Percentiles rank a stretch among this genome's conserved stretches.
phyloP scores from a whole-genome alignment of 2,329 filamentous ascomycete species.

The Colletotrichum nymphaeae region DNA sequence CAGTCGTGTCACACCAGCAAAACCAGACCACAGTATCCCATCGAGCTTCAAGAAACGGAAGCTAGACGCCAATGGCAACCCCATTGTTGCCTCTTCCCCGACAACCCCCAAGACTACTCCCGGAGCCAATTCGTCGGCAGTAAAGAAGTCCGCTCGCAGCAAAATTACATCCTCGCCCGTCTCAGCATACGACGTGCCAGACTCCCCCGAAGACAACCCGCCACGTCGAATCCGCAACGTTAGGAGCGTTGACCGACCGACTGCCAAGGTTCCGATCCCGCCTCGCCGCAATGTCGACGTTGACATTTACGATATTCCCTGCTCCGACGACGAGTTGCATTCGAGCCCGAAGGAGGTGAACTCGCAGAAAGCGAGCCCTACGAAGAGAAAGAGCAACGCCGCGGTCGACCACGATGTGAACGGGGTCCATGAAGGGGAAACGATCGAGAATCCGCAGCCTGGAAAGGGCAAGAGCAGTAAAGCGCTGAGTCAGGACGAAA shows the following conservation, averaged over 20 bases:
- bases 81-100: constrained; percentile 43
- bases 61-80: constrained; percentile 42
- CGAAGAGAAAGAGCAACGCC: constrained; percentile 25
- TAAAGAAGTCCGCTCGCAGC: constrained; percentile 4
- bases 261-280: constrained; percentile 25
- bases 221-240: constrained; percentile 28
- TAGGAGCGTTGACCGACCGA: constrained; percentile 30
- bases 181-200: constrained; percentile 39
- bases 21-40: constrained; percentile 11
- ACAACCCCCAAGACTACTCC: constrained; percentile 40
- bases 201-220: constrained; percentile 38
- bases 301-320: constrained; percentile 39
- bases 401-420: constrained; percentile 2
- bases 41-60: constrained; percentile 37
- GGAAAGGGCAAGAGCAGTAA: not conserved
- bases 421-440: not conserved
- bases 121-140: not conserved
- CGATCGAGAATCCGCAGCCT: not conserved
- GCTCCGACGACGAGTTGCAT: constrained; percentile 39
- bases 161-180: not conserved
- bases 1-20: not conserved
- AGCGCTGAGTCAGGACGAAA: not conserved
- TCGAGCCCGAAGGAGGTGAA: not conserved
- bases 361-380: constrained; percentile 36
- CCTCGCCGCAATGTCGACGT: constrained; percentile 2